Conservation (phyloP, 441 rosid species). For the Mallotus repandus region DNA sequence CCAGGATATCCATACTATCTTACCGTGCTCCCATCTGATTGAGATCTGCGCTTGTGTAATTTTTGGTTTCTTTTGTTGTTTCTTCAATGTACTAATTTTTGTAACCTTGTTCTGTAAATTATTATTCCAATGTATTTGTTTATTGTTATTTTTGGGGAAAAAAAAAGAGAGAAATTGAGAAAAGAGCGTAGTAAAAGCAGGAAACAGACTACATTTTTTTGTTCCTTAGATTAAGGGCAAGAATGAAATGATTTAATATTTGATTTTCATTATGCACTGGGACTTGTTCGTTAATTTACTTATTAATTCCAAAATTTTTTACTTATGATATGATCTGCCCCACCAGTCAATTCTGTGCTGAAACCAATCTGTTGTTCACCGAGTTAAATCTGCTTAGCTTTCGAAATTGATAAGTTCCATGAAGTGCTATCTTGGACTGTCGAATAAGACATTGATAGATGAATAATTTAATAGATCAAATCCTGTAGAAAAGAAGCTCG, state of each 20-base stretch:
- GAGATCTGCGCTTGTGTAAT: slow-evolving; percentile 24
- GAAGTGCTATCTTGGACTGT: not conserved
- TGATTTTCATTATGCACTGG: not conserved
- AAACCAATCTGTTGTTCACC: not conserved
- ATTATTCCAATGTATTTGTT: slow-evolving; percentile 26
- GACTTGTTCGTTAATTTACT: not conserved
- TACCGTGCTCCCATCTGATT: slow-evolving; percentile 63
- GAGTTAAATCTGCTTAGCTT: not conserved
- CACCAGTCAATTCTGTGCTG: not conserved
- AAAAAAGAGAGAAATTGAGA: not conserved
- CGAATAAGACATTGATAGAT: not conserved
- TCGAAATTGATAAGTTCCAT: not conserved
- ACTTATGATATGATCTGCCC: not conserved
- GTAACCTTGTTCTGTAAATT: slow-evolving; percentile 39
- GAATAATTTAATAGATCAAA: not conserved
- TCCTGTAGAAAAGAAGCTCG: no score
- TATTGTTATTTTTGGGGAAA: slow-evolving; percentile 3
- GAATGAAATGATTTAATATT: slow-evolving; percentile 9
- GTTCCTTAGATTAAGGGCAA: slow-evolving; percentile 5
- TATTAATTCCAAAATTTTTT: not conserved
- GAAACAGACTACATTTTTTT: slow-evolving; percentile 18
- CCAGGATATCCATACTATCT: slow-evolving; percentile 70
- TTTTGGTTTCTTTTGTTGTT: slow-evolving; percentile 3
- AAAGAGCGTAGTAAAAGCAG: slow-evolving; percentile 4
- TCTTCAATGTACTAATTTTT: slow-evolving; percentile 26